Base-by-base conservation (phyloP, 176 grass and related monocot genomes). In the Zoysia pacifica region DNA sequence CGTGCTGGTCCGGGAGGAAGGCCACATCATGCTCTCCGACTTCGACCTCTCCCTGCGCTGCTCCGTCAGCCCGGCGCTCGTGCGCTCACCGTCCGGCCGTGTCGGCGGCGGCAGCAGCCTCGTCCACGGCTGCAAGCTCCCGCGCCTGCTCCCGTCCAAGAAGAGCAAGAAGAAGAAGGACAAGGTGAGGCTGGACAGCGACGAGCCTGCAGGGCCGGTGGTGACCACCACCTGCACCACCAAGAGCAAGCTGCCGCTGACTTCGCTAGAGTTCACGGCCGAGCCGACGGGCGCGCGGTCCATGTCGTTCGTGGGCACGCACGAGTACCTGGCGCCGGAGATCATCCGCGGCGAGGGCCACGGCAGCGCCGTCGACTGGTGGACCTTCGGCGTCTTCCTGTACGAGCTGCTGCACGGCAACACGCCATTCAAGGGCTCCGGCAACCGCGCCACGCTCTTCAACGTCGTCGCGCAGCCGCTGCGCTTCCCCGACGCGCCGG, bases 11-110 rank as follows among this genome's bases (percentile, higher is more conserved):
- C 75, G 91, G 63, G 91, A 92, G 50, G 94, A 85, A 61, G 94
- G 94, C 19, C 94, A 97, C 84, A 92, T 97, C 55, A 94, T 97
- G 94, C 91, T 97, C 58, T 97, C 94, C 50, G 94, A 97, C 65
- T 97, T 97, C 35, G 94, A 97, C 53, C 87, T 97, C 50, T 94
- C 91, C 9, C 87, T 97, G 9, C 91, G 87, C 6, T 97, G 94
- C 82, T 86, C 91, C 14, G 94, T 97, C 51, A 91, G 87, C 73
- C 94, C 94, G 6, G 85, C 94, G 39, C 87, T 97, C 0, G 85
- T 97, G 9, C 91, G 91, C 4, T 94, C 94, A 6, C 53, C 87
- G 11, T 94, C 94, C n/a, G 81, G 73, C 65, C 89, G 77, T 18
- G 73, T 67, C 44, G 15, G 51, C 61, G 54, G 56, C 15, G 84